These are phyloP conservation scores for Cetraspora pellucida DNA, from an alignment of 192 early-diverging fungal species.

Conservation along the genomic window DNA sequence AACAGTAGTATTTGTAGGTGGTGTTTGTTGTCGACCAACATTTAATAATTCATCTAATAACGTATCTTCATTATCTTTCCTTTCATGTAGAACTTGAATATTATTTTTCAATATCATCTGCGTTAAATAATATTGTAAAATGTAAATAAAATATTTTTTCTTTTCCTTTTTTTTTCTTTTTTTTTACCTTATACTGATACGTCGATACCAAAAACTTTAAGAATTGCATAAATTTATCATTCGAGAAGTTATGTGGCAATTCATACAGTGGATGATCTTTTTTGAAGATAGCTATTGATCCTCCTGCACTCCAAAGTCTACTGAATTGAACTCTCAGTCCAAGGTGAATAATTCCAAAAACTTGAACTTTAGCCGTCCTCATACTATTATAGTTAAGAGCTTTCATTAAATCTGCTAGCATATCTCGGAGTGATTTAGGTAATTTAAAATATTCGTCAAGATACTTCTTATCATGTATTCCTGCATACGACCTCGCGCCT, in stretches of 20 bases:
- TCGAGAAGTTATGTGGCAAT: conserved; percentile 13
- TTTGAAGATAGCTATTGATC: conserved; percentile 12
- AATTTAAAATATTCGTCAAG: conserved; percentile 24
- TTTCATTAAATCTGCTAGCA: conserved; percentile 22
- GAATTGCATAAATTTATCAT: conserved; percentile 2
- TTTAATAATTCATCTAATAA: no score
- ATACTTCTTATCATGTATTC: conserved; percentile 31
- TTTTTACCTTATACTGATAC: conserved; percentile 27
- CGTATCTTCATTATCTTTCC: no score
- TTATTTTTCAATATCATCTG: conserved; percentile 19
- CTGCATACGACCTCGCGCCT: conserved; percentile 10
- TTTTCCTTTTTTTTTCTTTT: no score
- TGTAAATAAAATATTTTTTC: not conserved
- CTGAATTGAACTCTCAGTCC: conserved; percentile 22
- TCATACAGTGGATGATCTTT: conserved; percentile 28
- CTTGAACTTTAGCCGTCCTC: conserved; percentile 18
- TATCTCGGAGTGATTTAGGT: no score
- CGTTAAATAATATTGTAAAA: conserved; percentile 11
- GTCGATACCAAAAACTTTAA: not conserved
- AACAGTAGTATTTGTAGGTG: no score
- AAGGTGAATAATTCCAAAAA: conserved; percentile 27
- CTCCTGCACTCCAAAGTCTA: conserved; percentile 19
- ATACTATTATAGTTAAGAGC: conserved; percentile 19
- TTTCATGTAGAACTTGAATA: conserved; percentile 20
- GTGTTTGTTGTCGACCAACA: no score